Base-by-base conservation (phyloP, 1,139 yeast species). In the Scheffersomyces illinoinensis region DNA sequence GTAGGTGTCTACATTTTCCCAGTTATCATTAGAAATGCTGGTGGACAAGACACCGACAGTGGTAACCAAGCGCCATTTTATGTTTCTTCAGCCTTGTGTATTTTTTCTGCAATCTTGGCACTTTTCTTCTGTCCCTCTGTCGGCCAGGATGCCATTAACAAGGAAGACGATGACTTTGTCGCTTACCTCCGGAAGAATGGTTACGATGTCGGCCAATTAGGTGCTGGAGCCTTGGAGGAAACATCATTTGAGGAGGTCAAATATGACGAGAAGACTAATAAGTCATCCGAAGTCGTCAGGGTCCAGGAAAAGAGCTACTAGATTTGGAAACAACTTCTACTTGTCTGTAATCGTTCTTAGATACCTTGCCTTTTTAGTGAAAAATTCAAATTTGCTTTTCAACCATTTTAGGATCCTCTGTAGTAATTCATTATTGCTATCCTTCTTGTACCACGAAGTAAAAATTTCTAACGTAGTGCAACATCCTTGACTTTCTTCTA, bases 1-100 rank as follows among this genome's bases (percentile, higher is more conserved):
- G 92, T 89, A 43, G 97, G 98, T 60, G 88, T 96, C 53, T 91
- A 89, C 74, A 88, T 89, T 43, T 93, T 93, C 85, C 97, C 97
- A 53, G 83, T 84, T 55, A 85, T 90, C 63, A 85, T 86, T 64
- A 78, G 76, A 62, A 71, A 74, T 50, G 58, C 66, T 43, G 87
- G 87, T 56, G 86, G 83, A 53, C 64, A 74, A 19, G 72, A 69
- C 51, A 71, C 74, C 5, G 77, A 81, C 61, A 71, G 76, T 56
- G 91, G 91, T 60, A 76, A 86, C 69, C 86, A 85, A 72, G 90
- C 89, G 59, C 96, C 97, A 57, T 91, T 92, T 73, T 92, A 87
- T 79, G 86, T 93, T 58, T 88, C 97, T 12, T 85, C 97, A 10
- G 81, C 91, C 1, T 78, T 93, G 62, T 91, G 96, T 70, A 68